Evolutionary conservation across 768 basidiomycete species (phyloP), one percentile per base, ranked within the genome.

Genomic region (Filobasidium floriforme): DNA sequence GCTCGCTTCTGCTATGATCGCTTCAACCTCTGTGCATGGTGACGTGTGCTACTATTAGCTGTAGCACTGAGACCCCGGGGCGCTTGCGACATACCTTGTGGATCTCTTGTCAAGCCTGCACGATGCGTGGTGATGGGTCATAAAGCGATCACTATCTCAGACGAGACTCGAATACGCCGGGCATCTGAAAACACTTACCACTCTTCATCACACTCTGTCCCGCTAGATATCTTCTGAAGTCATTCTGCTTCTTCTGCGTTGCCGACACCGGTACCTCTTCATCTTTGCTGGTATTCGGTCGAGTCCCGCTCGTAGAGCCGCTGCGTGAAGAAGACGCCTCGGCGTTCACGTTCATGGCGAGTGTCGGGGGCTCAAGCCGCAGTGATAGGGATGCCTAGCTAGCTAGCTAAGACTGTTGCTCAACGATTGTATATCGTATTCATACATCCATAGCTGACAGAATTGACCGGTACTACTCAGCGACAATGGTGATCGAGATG

Each of bases 201-300:
- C 91, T 90, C 82, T 94, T 94, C 54, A 85, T 87, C 4, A 88
- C 88, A 2, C 89, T 92, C 12, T 90, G 89, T 19, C 92, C 92
- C 15, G 91, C 92, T 51, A 94, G 84, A 73, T 75, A 76, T 43
- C 77, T 44, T 69, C 75, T 75, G 65, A 77, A 77, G 26, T 71
- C 71, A 59, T 66, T 61, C 60, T 71, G 65, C 59, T 70, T 65
- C 26, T 57, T 57, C 29, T 57, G 54, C 7, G 54, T 57, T 15
- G 54, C 19, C 12, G 54, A 57, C 19, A 57, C 54, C 22, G 54
- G 54, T 15, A 15, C 7, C 54, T 57, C 54, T 14, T 15, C 54
- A 15, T 57, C 54, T 15, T 32, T 37, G 32, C 32, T 37, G 32
- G 32, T 37, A 9, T 15, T 57, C 29, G 54, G 15, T 49, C 46